A percentile compares a stretch with the other conserved stretches of the same genome.
Conservation (phyloP, 2,329 filamentous ascomycete species). For the Cyphellophora europaea region DNA sequence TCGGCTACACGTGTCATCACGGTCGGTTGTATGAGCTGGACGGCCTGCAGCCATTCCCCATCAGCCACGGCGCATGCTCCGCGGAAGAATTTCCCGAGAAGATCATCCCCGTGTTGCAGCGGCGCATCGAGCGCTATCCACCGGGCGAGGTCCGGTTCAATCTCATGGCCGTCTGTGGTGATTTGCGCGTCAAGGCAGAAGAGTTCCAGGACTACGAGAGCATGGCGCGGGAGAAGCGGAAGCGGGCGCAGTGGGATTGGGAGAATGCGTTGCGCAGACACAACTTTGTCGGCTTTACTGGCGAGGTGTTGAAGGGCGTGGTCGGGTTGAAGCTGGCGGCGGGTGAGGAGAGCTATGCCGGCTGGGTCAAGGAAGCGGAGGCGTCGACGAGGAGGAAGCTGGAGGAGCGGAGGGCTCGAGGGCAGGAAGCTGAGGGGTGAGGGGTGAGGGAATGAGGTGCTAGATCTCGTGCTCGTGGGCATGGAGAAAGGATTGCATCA, state of each 20-base stretch:
- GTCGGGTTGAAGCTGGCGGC: conserved; percentile 63
- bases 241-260: conserved; percentile 80
- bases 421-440: neutral
- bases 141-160: conserved; percentile 89
- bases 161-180: conserved; percentile 81
- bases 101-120: conserved; percentile 79
- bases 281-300: conserved; percentile 94
- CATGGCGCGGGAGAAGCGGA: conserved; percentile 69
- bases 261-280: conserved; percentile 87
- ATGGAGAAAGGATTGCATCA: too few relatives aligned
- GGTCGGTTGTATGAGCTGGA: conserved; percentile 87
- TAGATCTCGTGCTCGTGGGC: too few relatives aligned
- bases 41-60: conserved; percentile 85
- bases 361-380: conserved; percentile 67
- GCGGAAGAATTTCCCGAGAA: conserved; percentile 64
- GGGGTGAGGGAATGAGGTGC: too few relatives aligned
- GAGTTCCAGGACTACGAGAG: conserved; percentile 76
- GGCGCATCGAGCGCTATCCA: conserved; percentile 77
- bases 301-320: conserved; percentile 80
- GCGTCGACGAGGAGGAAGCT: conserved; percentile 31
- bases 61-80: conserved; percentile 70
- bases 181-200: conserved; percentile 65
- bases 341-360: conserved; percentile 63
- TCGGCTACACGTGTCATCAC: conserved; percentile 79
- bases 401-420: conserved; percentile 18